These are phyloP conservation scores for Ceratobasidium sp. DNA, from an alignment of 1,284 basidiomycete genomes.

Conservation along the genomic window DNA sequence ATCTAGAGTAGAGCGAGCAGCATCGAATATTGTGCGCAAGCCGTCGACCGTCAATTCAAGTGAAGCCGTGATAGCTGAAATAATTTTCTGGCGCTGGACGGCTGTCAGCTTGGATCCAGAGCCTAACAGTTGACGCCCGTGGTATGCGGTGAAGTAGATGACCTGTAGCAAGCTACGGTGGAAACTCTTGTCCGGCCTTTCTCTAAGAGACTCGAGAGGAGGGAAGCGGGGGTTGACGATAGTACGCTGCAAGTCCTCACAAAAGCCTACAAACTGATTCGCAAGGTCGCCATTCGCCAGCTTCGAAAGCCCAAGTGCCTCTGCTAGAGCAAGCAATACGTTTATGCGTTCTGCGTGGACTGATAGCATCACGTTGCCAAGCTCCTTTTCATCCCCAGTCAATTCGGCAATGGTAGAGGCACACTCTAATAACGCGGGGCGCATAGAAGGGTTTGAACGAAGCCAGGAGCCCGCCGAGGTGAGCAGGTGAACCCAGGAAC, in stretches of 20 bases:
- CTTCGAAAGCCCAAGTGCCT: constrained; percentile 64
- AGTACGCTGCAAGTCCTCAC: constrained; percentile 55
- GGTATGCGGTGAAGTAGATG: constrained; percentile 75
- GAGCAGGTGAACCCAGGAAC: constrained; percentile 82
- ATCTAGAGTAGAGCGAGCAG: constrained; percentile 67
- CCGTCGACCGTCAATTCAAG: constrained; percentile 75
- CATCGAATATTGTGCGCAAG: constrained; percentile 73
- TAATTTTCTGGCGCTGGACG: constrained; percentile 68
- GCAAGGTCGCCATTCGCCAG: constrained; percentile 61
- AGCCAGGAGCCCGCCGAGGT: constrained; percentile 72
- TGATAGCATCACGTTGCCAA: constrained; percentile 85
- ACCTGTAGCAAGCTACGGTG: constrained; percentile 84
- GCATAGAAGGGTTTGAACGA: constrained; percentile 64
- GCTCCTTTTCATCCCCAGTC: constrained; percentile 75
- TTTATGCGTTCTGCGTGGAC: constrained; percentile 81
- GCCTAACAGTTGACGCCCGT: constrained; percentile 12
- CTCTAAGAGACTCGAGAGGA: constrained; percentile 78
- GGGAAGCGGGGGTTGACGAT: constrained; percentile 63
- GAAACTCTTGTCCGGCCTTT: constrained; percentile 72
- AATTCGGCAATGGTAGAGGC: constrained; percentile 71
- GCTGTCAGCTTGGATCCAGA: constrained; percentile 59
- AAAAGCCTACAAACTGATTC: constrained; percentile 72
- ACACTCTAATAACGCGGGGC: constrained; percentile 64
- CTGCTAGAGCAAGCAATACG: constrained; percentile 72
- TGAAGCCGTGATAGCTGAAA: constrained; percentile 68